phyloP scores from a whole-genome alignment of 805 yeast species.

The Jamesozyma piceae region DNA sequence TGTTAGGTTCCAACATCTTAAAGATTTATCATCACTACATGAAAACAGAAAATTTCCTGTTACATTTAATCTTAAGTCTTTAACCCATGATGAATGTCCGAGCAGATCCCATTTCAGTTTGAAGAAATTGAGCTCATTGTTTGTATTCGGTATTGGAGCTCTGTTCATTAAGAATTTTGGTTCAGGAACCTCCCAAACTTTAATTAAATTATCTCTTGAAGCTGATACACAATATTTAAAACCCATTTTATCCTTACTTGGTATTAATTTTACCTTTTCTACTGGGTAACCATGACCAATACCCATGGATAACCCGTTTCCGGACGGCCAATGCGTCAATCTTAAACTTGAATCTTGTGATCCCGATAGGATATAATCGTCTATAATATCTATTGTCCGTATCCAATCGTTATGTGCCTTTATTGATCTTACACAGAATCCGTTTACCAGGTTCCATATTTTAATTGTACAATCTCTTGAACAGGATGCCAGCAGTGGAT shows the following conservation, averaged over 20 bases:
- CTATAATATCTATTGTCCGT: slow-evolving; percentile 48
- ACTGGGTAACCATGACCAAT: slow-evolving; percentile 78
- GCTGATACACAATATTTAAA: slow-evolving; percentile 69
- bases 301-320: slow-evolving; percentile 57
- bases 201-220: slow-evolving; percentile 67
- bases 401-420: slow-evolving; percentile 89
- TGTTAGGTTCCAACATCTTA: slow-evolving; percentile 69
- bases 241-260: slow-evolving; percentile 40
- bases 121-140: slow-evolving; percentile 45
- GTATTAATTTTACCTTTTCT: slow-evolving; percentile 63
- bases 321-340: slow-evolving; percentile 54
- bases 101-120: slow-evolving; percentile 44
- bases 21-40: slow-evolving; percentile 69
- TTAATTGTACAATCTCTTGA: slow-evolving; percentile 56
- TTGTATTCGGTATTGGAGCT: slow-evolving; percentile 39
- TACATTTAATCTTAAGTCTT: slow-evolving; percentile 39
- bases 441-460: slow-evolving; percentile 59
- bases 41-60: slow-evolving; percentile 75
- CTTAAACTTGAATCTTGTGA: slow-evolving; percentile 73
- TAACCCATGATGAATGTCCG: slow-evolving; percentile 87
- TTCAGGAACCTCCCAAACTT: slow-evolving; percentile 69
- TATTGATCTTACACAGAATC: slow-evolving; percentile 57
- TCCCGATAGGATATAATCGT: slow-evolving; percentile 57
- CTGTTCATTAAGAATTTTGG: slow-evolving; percentile 50
- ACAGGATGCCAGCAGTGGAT: slow-evolving; percentile 45